A percentile compares a stretch with the other conserved stretches of the same genome.
Evolutionary conservation across 306 rosid species (phyloP).

Genomic region (Corylus avellana): DNA sequence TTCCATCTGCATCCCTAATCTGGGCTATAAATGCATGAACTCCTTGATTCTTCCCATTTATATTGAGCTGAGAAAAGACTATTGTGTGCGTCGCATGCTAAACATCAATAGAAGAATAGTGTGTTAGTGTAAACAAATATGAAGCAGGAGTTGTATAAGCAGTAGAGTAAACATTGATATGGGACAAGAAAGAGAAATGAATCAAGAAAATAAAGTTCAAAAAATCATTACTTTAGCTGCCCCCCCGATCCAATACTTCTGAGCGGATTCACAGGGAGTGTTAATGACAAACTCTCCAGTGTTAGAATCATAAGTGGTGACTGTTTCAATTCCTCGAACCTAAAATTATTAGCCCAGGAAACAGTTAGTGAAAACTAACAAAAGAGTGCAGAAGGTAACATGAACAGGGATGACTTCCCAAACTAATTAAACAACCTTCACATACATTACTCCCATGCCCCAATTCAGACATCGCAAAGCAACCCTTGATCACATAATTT

Average conservation of each 20-base stretch:
- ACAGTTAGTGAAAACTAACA: constrained; percentile 18
- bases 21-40: constrained; percentile 94
- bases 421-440: constrained; percentile 30
- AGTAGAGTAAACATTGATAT: constrained; percentile 6
- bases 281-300: constrained; percentile 78
- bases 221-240: constrained; percentile 71
- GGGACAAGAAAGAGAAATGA: constrained; percentile 5
- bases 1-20: constrained; percentile 87
- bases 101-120: constrained; percentile 20
- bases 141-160: constrained; percentile 11
- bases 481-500: constrained; percentile 63
- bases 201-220: background rate
- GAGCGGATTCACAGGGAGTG: constrained; percentile 88
- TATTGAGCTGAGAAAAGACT: constrained; percentile 81
- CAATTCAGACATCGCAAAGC: constrained; percentile 94
- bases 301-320: constrained; percentile 73
- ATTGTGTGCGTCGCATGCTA: constrained; percentile 94
- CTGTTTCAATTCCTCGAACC: constrained; percentile 95
- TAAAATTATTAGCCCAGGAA: constrained; percentile 31
- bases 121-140: constrained; percentile 19
- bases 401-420: constrained; percentile 16
- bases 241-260: constrained; percentile 98
- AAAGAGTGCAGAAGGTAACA: constrained; percentile 9
- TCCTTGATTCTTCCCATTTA: constrained; percentile 83
- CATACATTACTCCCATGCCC: constrained; percentile 98